Evolutionary conservation across 768 basidiomycete species (phyloP), one percentile per base, ranked within the genome.

Genomic region (Russula sp.): DNA sequence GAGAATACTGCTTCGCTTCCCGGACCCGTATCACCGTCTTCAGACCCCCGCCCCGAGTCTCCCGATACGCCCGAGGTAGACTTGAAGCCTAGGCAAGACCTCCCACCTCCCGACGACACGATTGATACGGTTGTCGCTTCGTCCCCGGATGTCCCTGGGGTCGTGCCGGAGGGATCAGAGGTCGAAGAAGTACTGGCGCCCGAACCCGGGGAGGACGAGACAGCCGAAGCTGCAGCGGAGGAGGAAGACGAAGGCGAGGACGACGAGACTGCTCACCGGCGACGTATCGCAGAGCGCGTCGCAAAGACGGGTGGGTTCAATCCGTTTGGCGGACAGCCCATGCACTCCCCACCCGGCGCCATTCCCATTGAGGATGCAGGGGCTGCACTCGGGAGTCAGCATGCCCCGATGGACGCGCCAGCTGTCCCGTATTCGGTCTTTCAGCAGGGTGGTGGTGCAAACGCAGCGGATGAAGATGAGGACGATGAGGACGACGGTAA

Each of bases 261-360:
- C 45, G 83, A 82, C 18, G 84, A 84, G 64, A 81, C 75, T 64
- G 75, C 78, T 2, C 80, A 83, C 40, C 78, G 80, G 47, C 79
- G 78, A 64, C 82, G 82, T 55, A 80, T 89, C 22, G 82, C 86
- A 27, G 86, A 84, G 63, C 77, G 74, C 22, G 70, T 84, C 42
- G 83, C 84, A 7, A 82, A 83, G 73, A 84, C 84, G 76, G 88
- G 87, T 16, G 80, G 82, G 66, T 74, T 80, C 75, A 77, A 86
- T 67, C 83, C 86, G 3, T 79, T 86, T 57, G 74, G 77, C 8
- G 57, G 45, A 34, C 56, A 58, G 22, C 37, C 22, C 20, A 6
- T 27, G 49, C 31, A 73, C 76, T 14, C 77, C 70, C 34, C 73
- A 75, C 31, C 70, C 68, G 57, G 32, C 32, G 18, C 2, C 39